Base-by-base conservation (phyloP, 1,284 basidiomycete species). In the Ganoderma lucidum region DNA sequence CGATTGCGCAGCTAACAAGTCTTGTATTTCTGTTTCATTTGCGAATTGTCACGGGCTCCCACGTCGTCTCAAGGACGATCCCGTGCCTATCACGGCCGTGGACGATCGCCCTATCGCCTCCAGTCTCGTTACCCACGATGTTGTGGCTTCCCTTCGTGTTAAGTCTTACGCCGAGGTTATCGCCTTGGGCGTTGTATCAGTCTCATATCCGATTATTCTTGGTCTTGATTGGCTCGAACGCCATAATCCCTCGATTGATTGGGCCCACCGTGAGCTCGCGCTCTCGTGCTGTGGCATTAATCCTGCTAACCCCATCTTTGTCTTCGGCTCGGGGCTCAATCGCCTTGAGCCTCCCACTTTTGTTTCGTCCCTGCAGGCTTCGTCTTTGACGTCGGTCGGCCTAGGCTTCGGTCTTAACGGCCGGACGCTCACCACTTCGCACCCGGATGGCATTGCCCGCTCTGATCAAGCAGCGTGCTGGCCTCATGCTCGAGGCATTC, bases 1-100 rank as follows among this genome's bases (percentile, higher is more conserved):
- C 35, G 81, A 84, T 69, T 80, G 65, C 61, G 80, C 82, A 55
- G 79, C 82, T 32, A 75, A 78, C 1, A 59, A 63, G 3, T 83
- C 80, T 6, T 80, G 78, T 65, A 83, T 83, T 63, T 82, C 80
- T 0, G 72, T 79, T 0, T n/a, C 42, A 15, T 83, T 83, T 65
- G 73, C 78, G 23, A 51, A 70, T 37, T 63, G 75, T 5, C 80
- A 83, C 48, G 76, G 75, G 6, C 66, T 83, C 30, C 73, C 79
- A 6, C 71, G 76, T 23, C 23, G 23, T 23, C 23, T 23, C 23
- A 23, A 23, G 23, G 23, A 23, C 23, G 23, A 23, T 23, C 81
- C 82, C 4, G 70, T 79, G 42, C 78, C 81, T 17, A 76, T 83
- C 28, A 68, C 73, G 39, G 77, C 79, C 3, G 77, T 83, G 19